Evolutionary conservation across 108 stramenopile species (phyloP), one percentile per base, ranked within the genome.

Genomic region (Skeletonema costatum): DNA sequence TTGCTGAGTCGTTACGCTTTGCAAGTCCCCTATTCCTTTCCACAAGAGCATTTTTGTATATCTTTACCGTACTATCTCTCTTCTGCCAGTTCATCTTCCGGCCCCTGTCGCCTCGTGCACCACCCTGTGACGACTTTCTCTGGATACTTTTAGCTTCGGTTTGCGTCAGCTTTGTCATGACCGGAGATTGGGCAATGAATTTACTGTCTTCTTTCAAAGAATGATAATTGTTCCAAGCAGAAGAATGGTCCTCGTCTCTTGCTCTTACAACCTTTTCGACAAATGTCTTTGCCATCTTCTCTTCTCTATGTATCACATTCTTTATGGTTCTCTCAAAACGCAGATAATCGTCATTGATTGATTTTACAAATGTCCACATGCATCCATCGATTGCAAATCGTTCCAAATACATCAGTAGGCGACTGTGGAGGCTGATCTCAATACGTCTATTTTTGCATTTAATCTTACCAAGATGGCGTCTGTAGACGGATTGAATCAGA

Each of bases 211-310:
- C 31, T 68, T 68, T 46, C 59, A 32, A 6, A 46, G 17, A 13
- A 29, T 60, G 59, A 7, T 77, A 77, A 2, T 77, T 60, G 36
- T 77, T 62, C 76, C 76, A 77, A 13, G 61, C 76, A 14, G 12
- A 13, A 17, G 58, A 68, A 42, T 77, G 69, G 32, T 77, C 76
- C 14, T 17, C 59, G 32, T 77, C 76, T 69, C 76, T 60, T 16
- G 29, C 38, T 59, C 60, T 58, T 25, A 66, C 70, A 19, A 83
- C 82, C 42, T 83, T 78, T 30, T 63, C 66, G 8, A 83, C 77
- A 63, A 83, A 83, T 16, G 82, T 83, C 39, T 66, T 66, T 10
- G 82, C 76, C 71, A 73, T 67, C 41, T 68, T 78, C 36, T 83
- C 82, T 64, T 83, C 82, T 21, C 76, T 63, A 32, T 78, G 66